These are phyloP conservation scores for Nannochloropsis salina DNA, from an alignment of 108 stramenopile genomes.

Conservation along the genomic window DNA sequence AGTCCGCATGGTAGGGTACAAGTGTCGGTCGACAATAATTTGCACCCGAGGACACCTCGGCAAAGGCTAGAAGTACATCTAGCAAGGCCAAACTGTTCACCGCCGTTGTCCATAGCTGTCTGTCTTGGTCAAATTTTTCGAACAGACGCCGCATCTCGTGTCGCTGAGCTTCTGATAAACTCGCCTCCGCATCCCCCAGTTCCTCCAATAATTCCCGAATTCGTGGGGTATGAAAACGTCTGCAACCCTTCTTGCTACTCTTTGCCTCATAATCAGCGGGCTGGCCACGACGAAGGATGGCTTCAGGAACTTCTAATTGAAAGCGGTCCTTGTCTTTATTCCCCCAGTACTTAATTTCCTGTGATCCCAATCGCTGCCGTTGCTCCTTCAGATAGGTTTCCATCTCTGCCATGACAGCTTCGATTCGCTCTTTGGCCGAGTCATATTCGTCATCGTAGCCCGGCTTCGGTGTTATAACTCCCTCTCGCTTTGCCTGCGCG, in stretches of 20 bases:
- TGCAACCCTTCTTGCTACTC: slow-evolving; percentile 53
- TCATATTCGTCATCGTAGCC: slow-evolving; percentile 89
- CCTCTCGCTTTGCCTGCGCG: slow-evolving; percentile 61
- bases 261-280: slow-evolving; percentile 49
- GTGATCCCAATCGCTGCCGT: slow-evolving; percentile 58
- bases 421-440: slow-evolving; percentile 68
- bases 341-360: slow-evolving; percentile 51
- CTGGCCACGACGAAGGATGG: slow-evolving; percentile 44
- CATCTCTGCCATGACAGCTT: slow-evolving; percentile 64
- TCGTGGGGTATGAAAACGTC: slow-evolving; percentile 68
- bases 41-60: slow-evolving; percentile 65
- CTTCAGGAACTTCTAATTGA: slow-evolving; percentile 74
- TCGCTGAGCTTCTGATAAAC: slow-evolving; percentile 62
- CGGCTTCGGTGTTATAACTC: slow-evolving; percentile 66
- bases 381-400: slow-evolving; percentile 64
- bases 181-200: slow-evolving; percentile 66
- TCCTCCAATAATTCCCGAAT: slow-evolving; percentile 69
- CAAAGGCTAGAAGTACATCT: slow-evolving; percentile 88
- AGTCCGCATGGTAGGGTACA: slow-evolving; percentile 45
- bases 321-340: slow-evolving; percentile 90
- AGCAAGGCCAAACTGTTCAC: slow-evolving; percentile 76
- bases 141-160: slow-evolving; percentile 89
- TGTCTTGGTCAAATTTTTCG: slow-evolving; percentile 79
- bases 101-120: slow-evolving; percentile 75
- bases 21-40: slow-evolving; percentile 68